Evolutionary conservation across 306 rosid species (phyloP).

Genomic region (Clitoria ternatea): DNA sequence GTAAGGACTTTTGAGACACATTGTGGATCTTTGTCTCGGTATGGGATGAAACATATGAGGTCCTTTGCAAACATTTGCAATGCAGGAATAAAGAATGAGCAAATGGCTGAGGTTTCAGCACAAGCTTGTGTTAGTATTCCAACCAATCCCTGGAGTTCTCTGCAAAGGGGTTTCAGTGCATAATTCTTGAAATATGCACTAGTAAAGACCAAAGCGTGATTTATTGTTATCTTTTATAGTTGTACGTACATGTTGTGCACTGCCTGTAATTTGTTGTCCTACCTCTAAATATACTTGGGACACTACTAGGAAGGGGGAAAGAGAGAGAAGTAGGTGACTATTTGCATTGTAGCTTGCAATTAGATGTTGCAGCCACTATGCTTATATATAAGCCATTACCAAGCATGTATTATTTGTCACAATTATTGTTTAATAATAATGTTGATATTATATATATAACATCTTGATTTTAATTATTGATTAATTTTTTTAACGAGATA

Average conservation of each 20-base stretch:
- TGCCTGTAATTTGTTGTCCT: background rate
- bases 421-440: no score
- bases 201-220: background rate
- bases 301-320: background rate
- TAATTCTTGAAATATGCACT: conserved; percentile 19
- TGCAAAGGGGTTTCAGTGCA: conserved; percentile 69
- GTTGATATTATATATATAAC: no score
- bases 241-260: background rate
- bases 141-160: conserved; percentile 69
- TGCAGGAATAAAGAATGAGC: conserved; percentile 53
- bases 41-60: conserved; percentile 96
- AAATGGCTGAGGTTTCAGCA: conserved; percentile 74
- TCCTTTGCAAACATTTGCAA: conserved; percentile 93
- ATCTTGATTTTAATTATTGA: no score
- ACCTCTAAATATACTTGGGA: conserved; percentile 28
- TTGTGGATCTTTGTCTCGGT: conserved; percentile 90
- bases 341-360: background rate
- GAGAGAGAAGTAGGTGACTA: no score
- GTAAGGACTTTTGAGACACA: conserved; percentile 85
- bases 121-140: conserved; percentile 76
- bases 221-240: conserved; percentile 5
- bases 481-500: no score
- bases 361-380: background rate
- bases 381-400: no score
- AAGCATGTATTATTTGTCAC: no score